Percentiles rank a stretch among this genome's conserved stretches.
These are phyloP conservation scores for Pseudevernia furfuracea DNA, from an alignment of 495 filamentous ascomycete genomes.

Conservation along the genomic window DNA sequence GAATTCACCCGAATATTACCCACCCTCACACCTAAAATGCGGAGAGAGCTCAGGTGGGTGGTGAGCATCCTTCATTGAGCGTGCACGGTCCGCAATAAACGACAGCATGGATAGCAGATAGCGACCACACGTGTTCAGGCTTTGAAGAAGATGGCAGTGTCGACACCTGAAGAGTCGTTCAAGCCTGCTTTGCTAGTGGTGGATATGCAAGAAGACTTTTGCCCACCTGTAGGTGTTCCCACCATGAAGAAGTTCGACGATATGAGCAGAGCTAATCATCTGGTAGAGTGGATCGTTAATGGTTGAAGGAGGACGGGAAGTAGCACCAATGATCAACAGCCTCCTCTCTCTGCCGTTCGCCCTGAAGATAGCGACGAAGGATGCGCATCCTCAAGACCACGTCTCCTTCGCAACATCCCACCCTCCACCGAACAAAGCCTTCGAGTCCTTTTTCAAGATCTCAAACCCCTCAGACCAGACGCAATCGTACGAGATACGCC, in stretches of 20 bases:
- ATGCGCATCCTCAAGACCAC: slow-evolving; percentile 80
- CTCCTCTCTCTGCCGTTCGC: slow-evolving; percentile 68
- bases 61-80: background rate
- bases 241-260: background rate
- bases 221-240: slow-evolving; percentile 61
- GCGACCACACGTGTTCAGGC: background rate
- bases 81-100: no score
- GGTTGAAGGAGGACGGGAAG: slow-evolving; percentile 60
- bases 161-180: slow-evolving; percentile 27
- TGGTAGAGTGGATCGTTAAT: slow-evolving; percentile 72
- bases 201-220: slow-evolving; percentile 95
- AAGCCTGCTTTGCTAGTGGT: slow-evolving; percentile 64
- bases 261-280: slow-evolving; percentile 11
- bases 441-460: slow-evolving; percentile 53
- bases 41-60: background rate
- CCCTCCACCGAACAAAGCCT: slow-evolving; percentile 57
- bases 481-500: slow-evolving; percentile 56
- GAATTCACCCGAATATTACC: background rate
- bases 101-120: background rate
- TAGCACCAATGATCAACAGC: slow-evolving; percentile 63
- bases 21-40: background rate
- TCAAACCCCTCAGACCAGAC: slow-evolving; percentile 56
- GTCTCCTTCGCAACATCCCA: slow-evolving; percentile 88
- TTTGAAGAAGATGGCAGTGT: slow-evolving; percentile 2
- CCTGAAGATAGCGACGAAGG: slow-evolving; percentile 72